A percentile compares a stretch with the other conserved stretches of the same genome.
phyloP scores from a whole-genome alignment of 23 red algal genomes.

The Gracilaria vermiculophylla region DNA sequence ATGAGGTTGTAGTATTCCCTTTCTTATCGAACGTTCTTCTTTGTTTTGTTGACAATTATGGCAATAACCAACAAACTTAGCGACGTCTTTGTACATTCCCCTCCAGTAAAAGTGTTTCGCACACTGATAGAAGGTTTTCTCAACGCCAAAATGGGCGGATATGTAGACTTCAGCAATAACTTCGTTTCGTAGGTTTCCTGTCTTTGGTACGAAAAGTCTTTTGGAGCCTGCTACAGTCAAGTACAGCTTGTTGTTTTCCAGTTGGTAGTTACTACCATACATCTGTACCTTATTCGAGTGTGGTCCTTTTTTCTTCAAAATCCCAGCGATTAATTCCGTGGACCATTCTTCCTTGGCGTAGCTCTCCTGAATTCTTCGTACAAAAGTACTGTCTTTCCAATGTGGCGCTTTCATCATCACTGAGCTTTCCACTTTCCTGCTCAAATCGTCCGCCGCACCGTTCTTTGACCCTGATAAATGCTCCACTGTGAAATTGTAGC shows the following conservation, averaged over 20 bases:
- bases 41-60: slow-evolving; percentile 17
- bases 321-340: not conserved
- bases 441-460: not conserved
- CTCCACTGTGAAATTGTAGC: not conserved
- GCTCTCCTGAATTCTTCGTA: not conserved
- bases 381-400: not conserved
- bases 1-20: slow-evolving; percentile 7
- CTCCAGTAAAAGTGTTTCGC: not conserved
- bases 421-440: not conserved
- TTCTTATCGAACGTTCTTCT: not conserved
- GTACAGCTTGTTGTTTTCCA: not conserved
- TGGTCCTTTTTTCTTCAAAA: not conserved
- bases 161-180: not conserved
- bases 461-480: not conserved
- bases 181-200: not conserved
- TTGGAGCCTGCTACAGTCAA: not conserved
- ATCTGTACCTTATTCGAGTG: not conserved
- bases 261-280: not conserved
- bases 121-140: not conserved
- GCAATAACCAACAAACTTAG: not conserved
- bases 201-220: slow-evolving; percentile 1
- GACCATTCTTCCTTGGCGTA: not conserved
- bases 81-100: slow-evolving; percentile 20
- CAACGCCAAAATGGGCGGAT: not conserved
- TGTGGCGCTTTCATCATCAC: not conserved